Evolutionary conservation across 2,329 filamentous ascomycete species (phyloP), one percentile per base, ranked within the genome.

Genomic region (Aspergillus brasiliensis): DNA sequence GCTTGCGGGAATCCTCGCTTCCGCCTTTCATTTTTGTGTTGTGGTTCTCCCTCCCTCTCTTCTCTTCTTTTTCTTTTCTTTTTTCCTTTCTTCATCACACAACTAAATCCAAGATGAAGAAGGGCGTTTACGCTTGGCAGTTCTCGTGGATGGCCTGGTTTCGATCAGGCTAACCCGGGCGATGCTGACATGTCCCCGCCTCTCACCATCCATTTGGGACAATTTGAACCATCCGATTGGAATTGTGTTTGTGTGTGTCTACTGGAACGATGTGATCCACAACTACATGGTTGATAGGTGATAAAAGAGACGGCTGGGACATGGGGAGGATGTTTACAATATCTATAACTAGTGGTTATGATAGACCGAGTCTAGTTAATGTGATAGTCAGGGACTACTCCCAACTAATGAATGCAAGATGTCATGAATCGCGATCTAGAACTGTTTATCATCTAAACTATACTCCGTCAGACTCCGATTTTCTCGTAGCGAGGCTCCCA

Each of bases 71-170:
- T 21, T 51, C 61, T 55, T 56, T 13, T 13, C 10, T 34, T 34
- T 34, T 63, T 65, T 66, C 54, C 62, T 69, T 66, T 69, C 64
- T 66, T 73, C 70, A 66, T 75, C 72, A 75, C 73, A 75, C 73
- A 75, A 75, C 73, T 75, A 75, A 75, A 74, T 74, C 73, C 73
- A 75, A 75, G 67, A 75, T 75, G 73, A 75, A 73, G 73, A 75
- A 69, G 70, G 63, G 72, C 69, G 69, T 69, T 62, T 62, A 65
- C 62, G 72, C 25, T 73, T 67, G 49, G 70, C 72, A 74, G 73
- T 68, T 73, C 73, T 75, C 73, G 73, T 72, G 69, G 71, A 67
- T 61, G 65, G 65, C 58, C 56, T 34, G 64, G 56, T 58, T 59
- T 66, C 58, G 67, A 64, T 15, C 69, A 63, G 70, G 55, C 59